Percentiles rank a stretch among this genome's conserved stretches.
Conservation (phyloP, 2,329 filamentous ascomycete genomes). For the Drechslerella coelobrocha region DNA sequence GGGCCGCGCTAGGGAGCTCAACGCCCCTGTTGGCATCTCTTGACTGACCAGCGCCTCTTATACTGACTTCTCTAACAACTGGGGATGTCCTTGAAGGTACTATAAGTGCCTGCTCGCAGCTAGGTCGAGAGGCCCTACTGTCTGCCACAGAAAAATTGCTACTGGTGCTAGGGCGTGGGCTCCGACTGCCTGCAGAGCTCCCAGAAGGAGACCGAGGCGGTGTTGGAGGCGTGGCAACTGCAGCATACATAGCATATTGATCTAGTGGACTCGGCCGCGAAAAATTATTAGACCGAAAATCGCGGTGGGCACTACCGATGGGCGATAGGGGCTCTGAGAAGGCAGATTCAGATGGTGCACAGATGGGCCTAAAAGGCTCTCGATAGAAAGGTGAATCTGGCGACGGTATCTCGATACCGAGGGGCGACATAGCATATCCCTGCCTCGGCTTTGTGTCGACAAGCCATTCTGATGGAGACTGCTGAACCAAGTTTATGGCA, state of each 20-base stretch:
- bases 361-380: constrained; percentile 34
- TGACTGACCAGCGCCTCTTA: constrained; percentile 1
- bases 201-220: constrained; percentile 43
- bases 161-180: constrained; percentile 28
- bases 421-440: not conserved
- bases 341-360: constrained; percentile 23
- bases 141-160: constrained; percentile 18
- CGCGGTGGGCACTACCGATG: constrained; percentile 5
- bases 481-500: constrained; percentile 46
- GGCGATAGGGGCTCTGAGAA: constrained; percentile 20
- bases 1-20: constrained; percentile 6
- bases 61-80: not conserved
- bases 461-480: constrained; percentile 44
- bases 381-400: constrained; percentile 12
- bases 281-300: constrained; percentile 16
- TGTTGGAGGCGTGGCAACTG: constrained; percentile 21
- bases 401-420: constrained; percentile 23
- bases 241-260: constrained; percentile 25
- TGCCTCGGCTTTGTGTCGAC: constrained; percentile 19
- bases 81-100: constrained; percentile 1
- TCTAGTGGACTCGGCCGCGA: constrained; percentile 27
- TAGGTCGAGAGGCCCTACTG: constrained; percentile 8
- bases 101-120: constrained; percentile 17
- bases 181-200: constrained; percentile 13
- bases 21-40: not conserved